phyloP scores from a whole-genome alignment of 495 filamentous ascomycete genomes.

The Parachaetomium inaequale region DNA sequence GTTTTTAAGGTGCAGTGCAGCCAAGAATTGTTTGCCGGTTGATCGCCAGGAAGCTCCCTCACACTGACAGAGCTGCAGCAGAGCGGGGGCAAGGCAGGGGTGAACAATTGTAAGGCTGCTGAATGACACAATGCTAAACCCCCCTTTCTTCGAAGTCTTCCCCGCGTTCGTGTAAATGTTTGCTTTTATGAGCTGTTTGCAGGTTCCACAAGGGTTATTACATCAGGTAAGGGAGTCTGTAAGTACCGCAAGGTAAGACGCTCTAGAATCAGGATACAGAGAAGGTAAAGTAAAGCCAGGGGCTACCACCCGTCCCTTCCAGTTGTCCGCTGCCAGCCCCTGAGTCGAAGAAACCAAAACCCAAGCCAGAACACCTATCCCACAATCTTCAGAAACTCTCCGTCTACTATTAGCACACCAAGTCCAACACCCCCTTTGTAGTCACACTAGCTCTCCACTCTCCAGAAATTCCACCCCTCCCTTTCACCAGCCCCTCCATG shows the following conservation, averaged over 20 bases:
- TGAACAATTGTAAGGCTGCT: conserved; percentile 12
- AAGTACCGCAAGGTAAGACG: conserved; percentile 14
- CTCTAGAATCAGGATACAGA: conserved; percentile 13
- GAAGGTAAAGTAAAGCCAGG: background rate
- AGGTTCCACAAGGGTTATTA: conserved; percentile 5
- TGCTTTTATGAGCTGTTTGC: conserved; percentile 2
- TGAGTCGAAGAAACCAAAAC: background rate
- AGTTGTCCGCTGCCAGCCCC: background rate
- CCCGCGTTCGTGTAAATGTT: background rate
- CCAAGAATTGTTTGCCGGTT: conserved; percentile 8
- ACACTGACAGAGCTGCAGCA: background rate
- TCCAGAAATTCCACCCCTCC: conserved; percentile 95
- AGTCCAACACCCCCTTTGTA: background rate
- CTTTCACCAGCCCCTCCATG: conserved; percentile 58
- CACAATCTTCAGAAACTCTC: background rate
- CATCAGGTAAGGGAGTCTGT: conserved; percentile 5
- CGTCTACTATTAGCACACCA: background rate
- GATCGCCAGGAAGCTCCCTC: conserved; percentile 2
- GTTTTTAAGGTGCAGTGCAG: conserved; percentile 5
- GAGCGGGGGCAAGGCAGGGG: conserved; percentile 8
- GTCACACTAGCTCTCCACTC: conserved; percentile 46
- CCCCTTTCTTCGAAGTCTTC: background rate
- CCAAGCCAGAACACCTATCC: background rate
- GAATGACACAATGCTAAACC: conserved; percentile 23
- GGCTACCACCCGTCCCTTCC: background rate